Evolutionary conservation across 345 rosid genomes (phyloP).

Genomic region (Mangifera indica): DNA sequence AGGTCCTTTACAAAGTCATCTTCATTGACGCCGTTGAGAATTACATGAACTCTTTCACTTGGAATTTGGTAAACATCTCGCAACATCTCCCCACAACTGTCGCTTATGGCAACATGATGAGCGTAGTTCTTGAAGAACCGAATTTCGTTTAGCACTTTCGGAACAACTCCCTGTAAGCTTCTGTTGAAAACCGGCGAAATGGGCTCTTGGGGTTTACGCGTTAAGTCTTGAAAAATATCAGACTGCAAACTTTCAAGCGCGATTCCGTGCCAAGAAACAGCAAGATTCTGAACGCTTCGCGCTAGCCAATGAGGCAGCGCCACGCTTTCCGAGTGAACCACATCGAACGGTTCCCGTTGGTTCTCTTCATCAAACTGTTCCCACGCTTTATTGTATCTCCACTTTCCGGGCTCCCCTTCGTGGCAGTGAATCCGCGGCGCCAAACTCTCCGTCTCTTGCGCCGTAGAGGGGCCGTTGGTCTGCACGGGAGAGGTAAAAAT

Average conservation of each 20-base stretch:
- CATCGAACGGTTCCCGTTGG: conserved; percentile 56
- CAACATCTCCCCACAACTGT: conserved; percentile 94
- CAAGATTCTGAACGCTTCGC: conserved; percentile 55
- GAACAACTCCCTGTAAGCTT: conserved; percentile 58
- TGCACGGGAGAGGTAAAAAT: conserved; percentile 78
- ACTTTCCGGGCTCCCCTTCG: conserved; percentile 70
- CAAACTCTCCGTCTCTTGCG: neutral
- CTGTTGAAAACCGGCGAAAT: conserved; percentile 48
- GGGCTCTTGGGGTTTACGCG: conserved; percentile 59
- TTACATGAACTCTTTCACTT: conserved; percentile 73
- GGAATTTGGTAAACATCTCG: conserved; percentile 91
- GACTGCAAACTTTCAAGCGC: conserved; percentile 87
- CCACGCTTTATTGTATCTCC: conserved; percentile 84
- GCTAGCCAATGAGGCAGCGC: conserved; percentile 82
- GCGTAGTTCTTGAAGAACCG: conserved; percentile 76
- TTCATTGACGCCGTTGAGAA: conserved; percentile 82
- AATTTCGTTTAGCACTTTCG: conserved; percentile 72
- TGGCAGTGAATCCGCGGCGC: conserved; percentile 59
- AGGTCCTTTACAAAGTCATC: conserved; percentile 45
- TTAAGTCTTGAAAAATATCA: conserved; percentile 69
- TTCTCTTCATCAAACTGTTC: conserved; percentile 70
- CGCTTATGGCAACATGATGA: conserved; percentile 87
- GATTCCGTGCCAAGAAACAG: conserved; percentile 93
- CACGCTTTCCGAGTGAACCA: conserved; percentile 87
- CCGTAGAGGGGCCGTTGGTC: neutral